phyloP scores from a whole-genome alignment of 768 basidiomycete species.

The Holtermannia corniformis region DNA sequence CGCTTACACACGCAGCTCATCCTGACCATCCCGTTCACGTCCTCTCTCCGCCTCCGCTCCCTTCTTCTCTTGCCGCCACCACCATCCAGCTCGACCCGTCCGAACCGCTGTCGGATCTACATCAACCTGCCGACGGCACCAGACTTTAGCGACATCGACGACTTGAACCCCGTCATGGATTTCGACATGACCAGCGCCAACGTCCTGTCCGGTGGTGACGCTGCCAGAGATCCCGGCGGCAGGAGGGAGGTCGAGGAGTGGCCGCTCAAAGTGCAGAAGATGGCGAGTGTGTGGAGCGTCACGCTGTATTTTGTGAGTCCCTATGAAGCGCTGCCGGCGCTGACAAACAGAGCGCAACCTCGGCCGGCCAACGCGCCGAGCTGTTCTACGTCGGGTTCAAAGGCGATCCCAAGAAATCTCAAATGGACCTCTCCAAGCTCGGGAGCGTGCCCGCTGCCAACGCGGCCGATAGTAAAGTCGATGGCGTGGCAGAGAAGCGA shows the following conservation, averaged over 20 bases:
- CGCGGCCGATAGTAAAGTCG: slow-evolving; percentile 56
- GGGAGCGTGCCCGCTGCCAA: slow-evolving; percentile 66
- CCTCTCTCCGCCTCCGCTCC: slow-evolving; percentile 35
- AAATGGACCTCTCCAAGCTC: slow-evolving; percentile 46
- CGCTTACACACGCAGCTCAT: slow-evolving; percentile 24
- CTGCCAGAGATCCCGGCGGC: slow-evolving; percentile 20
- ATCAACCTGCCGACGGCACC: slow-evolving; percentile 35
- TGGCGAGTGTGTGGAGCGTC: slow-evolving; percentile 37
- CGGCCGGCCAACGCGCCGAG: background rate
- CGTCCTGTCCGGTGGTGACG: slow-evolving; percentile 1
- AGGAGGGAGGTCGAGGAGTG: slow-evolving; percentile 38
- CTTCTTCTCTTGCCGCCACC: slow-evolving; percentile 36
- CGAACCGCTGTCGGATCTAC: slow-evolving; percentile 29
- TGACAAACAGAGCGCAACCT: background rate
- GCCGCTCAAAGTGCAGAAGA: slow-evolving; percentile 39
- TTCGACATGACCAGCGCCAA: slow-evolving; percentile 20
- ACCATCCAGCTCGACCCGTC: slow-evolving; percentile 32
- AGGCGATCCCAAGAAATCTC: slow-evolving; percentile 26
- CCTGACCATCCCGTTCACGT: slow-evolving; percentile 37
- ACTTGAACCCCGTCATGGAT: slow-evolving; percentile 34
- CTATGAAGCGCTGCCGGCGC: background rate
- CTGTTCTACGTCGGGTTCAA: slow-evolving; percentile 35
- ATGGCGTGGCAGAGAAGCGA: slow-evolving; percentile 39
- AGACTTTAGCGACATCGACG: slow-evolving; percentile 35
- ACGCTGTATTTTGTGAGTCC: slow-evolving; percentile 35